Conservation (phyloP, 352 stramenopile species). For the Phytopythium mirpurense region DNA sequence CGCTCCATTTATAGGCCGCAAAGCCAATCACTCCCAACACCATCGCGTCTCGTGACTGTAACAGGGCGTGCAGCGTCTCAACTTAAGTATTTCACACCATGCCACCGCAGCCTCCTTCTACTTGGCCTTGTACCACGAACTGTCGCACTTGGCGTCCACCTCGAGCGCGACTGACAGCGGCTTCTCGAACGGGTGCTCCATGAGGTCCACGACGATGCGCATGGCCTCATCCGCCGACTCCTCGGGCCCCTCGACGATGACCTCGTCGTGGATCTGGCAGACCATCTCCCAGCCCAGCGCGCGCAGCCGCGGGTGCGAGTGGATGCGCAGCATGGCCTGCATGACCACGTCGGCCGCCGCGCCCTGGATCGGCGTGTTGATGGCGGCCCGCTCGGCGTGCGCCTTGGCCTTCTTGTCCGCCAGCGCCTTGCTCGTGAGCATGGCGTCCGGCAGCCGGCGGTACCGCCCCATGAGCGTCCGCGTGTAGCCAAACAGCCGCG, state of each 20-base stretch:
- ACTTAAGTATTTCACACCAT: too few species aligned
- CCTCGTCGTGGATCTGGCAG: constrained; percentile 99
- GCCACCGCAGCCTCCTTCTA: constrained; percentile 25
- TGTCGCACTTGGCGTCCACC: constrained; percentile 93
- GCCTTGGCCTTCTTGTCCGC: constrained; percentile 63
- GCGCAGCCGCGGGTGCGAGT: constrained; percentile 88
- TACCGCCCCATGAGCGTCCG: constrained; percentile 97
- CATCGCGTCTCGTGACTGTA: too few species aligned
- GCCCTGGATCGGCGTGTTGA: constrained; percentile 99
- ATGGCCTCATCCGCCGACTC: constrained; percentile 93
- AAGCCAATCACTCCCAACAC: too few species aligned
- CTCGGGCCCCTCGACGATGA: constrained; percentile 98
- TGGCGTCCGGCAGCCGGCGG: constrained; percentile 93
- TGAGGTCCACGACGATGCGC: constrained; percentile 86
- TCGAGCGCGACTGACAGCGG: constrained; percentile 86
- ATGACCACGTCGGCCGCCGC: constrained; percentile 98
- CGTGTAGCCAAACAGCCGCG: constrained; percentile 82
- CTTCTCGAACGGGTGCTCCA: constrained; percentile 97
- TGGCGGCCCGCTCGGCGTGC: constrained; percentile 94
- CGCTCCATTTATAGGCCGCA: too few species aligned
- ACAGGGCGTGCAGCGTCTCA: too few species aligned
- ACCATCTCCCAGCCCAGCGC: constrained; percentile 97
- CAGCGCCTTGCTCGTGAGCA: constrained; percentile 51
- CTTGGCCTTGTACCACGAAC: constrained; percentile 99
- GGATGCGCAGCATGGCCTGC: constrained; percentile 99